Evolutionary conservation across 2,329 filamentous ascomycete species (phyloP), one percentile per base, ranked within the genome.

Genomic region (Westerdykella sp.): DNA sequence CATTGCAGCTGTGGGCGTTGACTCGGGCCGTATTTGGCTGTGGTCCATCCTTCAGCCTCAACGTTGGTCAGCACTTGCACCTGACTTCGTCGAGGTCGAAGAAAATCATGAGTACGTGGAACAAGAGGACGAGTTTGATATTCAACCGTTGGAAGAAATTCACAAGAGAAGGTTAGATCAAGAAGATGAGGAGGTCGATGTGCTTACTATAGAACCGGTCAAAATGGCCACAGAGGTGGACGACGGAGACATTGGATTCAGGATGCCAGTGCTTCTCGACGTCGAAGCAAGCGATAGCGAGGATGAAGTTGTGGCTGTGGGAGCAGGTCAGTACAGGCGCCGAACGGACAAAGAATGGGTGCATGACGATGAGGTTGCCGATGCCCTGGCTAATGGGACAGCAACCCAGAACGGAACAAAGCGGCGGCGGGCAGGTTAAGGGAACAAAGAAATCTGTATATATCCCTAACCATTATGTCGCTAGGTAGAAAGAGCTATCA

Each of bases 91-190:
- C 34, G 93, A 98, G 67, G 89, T 98, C 12, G 93, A 98, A 68
- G 93, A 98, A 69, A 98, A 98, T 56, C 89, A 95, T 16, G 88
- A 97, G 65, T 98, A 98, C 63, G 80, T 94, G 34, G 93, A 98
- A 67, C 80, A 81, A 43, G 93, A 98, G 69, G 93, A 98, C 63
- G 93, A 98, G 63, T 98, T 98, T 57, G 94, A 98, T 66, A 94
- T 97, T 44, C 93, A 97, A 62, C 89, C 89, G 0, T 84, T 91
- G 45, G 91, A 96, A 62, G 91, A 97, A 66, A 83, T 97, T 43
- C 88, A 94, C 62, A 91, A 95, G 66, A 81, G 91, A 23, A 80
- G 90, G 35, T 75, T 97, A 2, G 90, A 97, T 62, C 78, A 85
- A 11, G 93, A 98, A 68, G 93, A 97, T 56, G 93, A 97, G 64